Evolutionary conservation across 805 yeast genomes (phyloP).

Genomic region (Schwanniomyces polymorphus): DNA sequence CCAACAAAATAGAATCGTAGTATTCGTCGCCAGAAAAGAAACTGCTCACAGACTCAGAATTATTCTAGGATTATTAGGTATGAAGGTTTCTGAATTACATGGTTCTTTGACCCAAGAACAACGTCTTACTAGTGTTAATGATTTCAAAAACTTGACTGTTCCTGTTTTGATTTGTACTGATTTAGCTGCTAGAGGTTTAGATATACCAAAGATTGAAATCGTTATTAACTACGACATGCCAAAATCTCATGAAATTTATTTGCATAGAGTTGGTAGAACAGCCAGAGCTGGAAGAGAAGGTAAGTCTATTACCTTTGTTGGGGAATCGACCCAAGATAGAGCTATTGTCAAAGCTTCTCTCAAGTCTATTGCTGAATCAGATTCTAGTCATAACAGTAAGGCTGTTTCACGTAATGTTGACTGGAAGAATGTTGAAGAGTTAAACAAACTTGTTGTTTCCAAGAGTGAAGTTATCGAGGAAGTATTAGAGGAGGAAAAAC

Average conservation of each 20-base stretch:
- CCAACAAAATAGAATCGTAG: slow-evolving; percentile 73
- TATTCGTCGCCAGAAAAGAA: slow-evolving; percentile 90
- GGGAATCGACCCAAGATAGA: slow-evolving; percentile 86
- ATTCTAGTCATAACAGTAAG: slow-evolving; percentile 40
- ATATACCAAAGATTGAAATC: slow-evolving; percentile 95
- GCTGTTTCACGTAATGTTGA: slow-evolving; percentile 91
- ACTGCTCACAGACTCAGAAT: slow-evolving; percentile 85
- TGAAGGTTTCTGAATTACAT: slow-evolving; percentile 77
- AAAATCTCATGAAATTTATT: slow-evolving; percentile 81
- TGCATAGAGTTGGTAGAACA: slow-evolving; percentile 98
- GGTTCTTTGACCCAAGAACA: slow-evolving; percentile 90
- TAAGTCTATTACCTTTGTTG: slow-evolving; percentile 88
- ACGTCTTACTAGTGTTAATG: slow-evolving; percentile 79
- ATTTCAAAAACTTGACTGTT: slow-evolving; percentile 77
- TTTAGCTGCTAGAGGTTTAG: slow-evolving; percentile 98
- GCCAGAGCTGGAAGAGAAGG: slow-evolving; percentile 99
- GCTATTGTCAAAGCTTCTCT: slow-evolving; percentile 88
- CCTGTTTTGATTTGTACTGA: slow-evolving; percentile 95
- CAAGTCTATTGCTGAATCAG: slow-evolving; percentile 52
- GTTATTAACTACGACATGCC: slow-evolving; percentile 98
- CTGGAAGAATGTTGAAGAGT: slow-evolving; percentile 78
- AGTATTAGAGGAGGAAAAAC: slow-evolving; percentile 82
- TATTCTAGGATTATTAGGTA: slow-evolving; percentile 68
- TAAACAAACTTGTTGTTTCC: slow-evolving; percentile 58
- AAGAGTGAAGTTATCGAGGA: slow-evolving; percentile 68